Evolutionary conservation across 202 grass and related monocot species (phyloP).

Genomic region (Alloteropsis angusta): DNA sequence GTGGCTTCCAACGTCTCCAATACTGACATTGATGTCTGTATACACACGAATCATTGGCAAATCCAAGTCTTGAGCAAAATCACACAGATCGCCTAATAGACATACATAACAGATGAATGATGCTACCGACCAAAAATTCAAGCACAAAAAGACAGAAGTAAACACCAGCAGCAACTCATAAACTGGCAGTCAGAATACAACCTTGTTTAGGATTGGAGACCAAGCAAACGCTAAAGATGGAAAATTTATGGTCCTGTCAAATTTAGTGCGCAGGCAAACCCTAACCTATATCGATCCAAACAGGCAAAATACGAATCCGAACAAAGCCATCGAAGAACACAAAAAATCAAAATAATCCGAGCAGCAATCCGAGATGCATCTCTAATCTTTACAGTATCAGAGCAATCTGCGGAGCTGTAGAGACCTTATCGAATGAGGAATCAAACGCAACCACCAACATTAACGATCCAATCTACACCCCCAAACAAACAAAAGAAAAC

Average conservation of each 20-base stretch:
- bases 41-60: neutral
- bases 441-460: neutral
- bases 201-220: neutral
- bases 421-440: neutral
- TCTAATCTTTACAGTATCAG: neutral
- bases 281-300: neutral
- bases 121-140: neutral
- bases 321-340: neutral
- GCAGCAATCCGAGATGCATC: neutral
- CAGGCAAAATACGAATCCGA: neutral
- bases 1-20: neutral
- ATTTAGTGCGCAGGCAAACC: neutral
- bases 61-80: neutral
- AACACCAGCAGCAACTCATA: neutral
- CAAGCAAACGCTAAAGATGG: neutral
- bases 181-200: neutral
- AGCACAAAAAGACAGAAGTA: neutral
- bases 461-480: constrained; percentile 15
- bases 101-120: neutral
- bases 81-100: neutral
- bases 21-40: neutral
- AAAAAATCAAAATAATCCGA: neutral
- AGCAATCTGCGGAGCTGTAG: neutral
- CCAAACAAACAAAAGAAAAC: neutral
- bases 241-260: neutral